Base-by-base conservation (phyloP, 805 yeast genomes). In the Wilhelminamyces savonicus region DNA sequence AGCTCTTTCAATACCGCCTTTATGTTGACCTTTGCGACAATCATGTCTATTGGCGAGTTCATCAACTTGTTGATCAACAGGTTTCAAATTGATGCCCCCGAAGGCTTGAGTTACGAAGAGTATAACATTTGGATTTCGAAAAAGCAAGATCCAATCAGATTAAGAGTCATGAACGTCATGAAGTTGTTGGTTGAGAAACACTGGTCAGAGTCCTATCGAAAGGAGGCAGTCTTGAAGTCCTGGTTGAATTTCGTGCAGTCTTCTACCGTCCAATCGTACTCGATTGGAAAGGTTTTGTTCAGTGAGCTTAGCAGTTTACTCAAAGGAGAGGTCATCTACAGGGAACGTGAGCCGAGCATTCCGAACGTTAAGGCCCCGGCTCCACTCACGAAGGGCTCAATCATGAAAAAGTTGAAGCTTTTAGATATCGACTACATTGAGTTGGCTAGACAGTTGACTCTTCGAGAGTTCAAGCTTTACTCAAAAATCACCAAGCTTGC, bases 71-170 rank as follows among this genome's bases (percentile, higher is more conserved):
- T 85, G 43, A 70, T 82, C 19, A 69, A 70, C 23, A 64, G 94
- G 32, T 90, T 78, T 54, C 69, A 77, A 32, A 56, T 75, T 11
- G 74, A 74, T 38, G 92, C 95, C 14, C 96, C 96, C 0, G 95
- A 84, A 46, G 95, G 94, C 0, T 57, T 90, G 36, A 75, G 83
- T 35, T 83, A 76, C 47, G 94, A 82, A 37, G 94, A 85, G 46
- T 84, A 82, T 51, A 74, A 76, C 26, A 56, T 68, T 7, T 86
- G 96, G 96, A 66, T 77, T 7, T 74, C 76, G 24, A 73, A 71
- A 46, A 84, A 84, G 46, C 75, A 79, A 35, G 65, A 62, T 34
- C 85, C 84, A 1, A 78, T 82, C 19, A 73, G 86, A 31, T 44
- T 70, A 15, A 66, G 84, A 34, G 82, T 82, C 7, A 64, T 82